Base-by-base conservation (phyloP, 768 basidiomycete species). In the Suillus brevipes region DNA sequence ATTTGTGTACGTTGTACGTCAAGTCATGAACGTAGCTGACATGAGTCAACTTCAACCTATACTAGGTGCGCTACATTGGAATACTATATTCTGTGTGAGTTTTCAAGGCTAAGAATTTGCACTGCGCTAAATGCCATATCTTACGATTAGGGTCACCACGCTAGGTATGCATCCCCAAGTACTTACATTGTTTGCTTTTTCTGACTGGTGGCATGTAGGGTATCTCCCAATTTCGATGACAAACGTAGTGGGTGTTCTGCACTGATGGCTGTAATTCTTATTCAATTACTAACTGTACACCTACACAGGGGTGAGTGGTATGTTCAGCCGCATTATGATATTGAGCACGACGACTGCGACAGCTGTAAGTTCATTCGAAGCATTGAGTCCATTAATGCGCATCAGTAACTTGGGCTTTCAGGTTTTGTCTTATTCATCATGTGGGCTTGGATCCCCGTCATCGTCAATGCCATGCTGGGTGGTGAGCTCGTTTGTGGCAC, bases 371-470 rank as follows among this genome's bases (percentile, higher is more conserved):
- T 45, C 2, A n/a, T 45, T 10, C 10, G 10, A 45, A n/a, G 20
- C 43, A 45, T n/a, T 10, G 3, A 42, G 42, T 8, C 18, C 42
- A 42, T 42, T 0, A n/a, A 45, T n/a, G 20, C 45, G 10, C 20
- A n/a, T n/a, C 0, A 45, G 10, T 45, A 45, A 45, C 4, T 12
- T 45, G 1, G 8, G 43, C 1, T 45, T 45, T 45, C 4, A 45
- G 45, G 45, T 2, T 0, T 12, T 12, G 5, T n/a, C 2, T 0
- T n/a, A 9, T 12, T n/a, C 10, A 12, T n/a, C 20, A 45, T n/a
- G 5, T n/a, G 0, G 45, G 10, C 10, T 5, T 45, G 45, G 45
- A 45, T 10, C 1, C 45, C 45, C n/a, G 20, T n/a, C 45, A 20
- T n/a, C 45, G 45, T 45, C n/a, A 12, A 45, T 45, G 45, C 10